phyloP scores from a whole-genome alignment of 2,329 filamentous ascomycete genomes.

The Phoma sp. region DNA sequence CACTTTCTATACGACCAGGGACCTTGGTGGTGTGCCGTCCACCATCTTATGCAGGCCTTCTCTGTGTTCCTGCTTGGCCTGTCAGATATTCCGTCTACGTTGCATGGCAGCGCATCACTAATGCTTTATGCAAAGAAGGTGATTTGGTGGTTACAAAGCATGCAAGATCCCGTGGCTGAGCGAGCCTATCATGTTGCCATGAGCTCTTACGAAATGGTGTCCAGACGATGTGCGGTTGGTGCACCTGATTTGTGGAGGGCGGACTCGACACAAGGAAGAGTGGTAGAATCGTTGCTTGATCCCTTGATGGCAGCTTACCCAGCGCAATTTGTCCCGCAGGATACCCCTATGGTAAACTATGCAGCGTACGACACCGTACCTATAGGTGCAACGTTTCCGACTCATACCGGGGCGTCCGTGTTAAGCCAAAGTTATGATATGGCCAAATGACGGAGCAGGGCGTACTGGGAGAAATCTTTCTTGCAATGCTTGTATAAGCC shows the following conservation, averaged over 20 bases:
- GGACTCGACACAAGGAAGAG: not conserved
- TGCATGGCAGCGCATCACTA: conserved; percentile 27
- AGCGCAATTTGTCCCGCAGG: not conserved
- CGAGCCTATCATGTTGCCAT: conserved; percentile 32
- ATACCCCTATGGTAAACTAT: not conserved
- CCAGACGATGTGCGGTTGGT: conserved; percentile 22
- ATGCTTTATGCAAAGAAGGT: conserved; percentile 38
- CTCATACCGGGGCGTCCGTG: not conserved
- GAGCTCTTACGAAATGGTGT: conserved; percentile 24
- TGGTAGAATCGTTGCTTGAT: not conserved
- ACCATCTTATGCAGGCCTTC: conserved; percentile 50
- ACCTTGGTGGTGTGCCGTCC: conserved; percentile 53
- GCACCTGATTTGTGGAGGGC: conserved; percentile 19
- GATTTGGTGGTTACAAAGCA: conserved; percentile 43
- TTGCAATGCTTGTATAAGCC: not conserved
- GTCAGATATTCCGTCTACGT: conserved; percentile 33
- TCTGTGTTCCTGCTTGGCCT: conserved; percentile 49
- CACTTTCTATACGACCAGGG: conserved; percentile 40
- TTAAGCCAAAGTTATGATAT: conserved; percentile 11
- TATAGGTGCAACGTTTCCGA: not conserved
- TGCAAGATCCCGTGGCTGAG: conserved; percentile 39
- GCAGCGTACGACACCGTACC: conserved; percentile 8
- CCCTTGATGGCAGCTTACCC: conserved; percentile 1
- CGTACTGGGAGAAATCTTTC: not conserved
- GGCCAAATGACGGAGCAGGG: not conserved